These are phyloP conservation scores for Cladophialophora immunda DNA, from an alignment of 2,329 filamentous ascomycete genomes.

Conservation along the genomic window DNA sequence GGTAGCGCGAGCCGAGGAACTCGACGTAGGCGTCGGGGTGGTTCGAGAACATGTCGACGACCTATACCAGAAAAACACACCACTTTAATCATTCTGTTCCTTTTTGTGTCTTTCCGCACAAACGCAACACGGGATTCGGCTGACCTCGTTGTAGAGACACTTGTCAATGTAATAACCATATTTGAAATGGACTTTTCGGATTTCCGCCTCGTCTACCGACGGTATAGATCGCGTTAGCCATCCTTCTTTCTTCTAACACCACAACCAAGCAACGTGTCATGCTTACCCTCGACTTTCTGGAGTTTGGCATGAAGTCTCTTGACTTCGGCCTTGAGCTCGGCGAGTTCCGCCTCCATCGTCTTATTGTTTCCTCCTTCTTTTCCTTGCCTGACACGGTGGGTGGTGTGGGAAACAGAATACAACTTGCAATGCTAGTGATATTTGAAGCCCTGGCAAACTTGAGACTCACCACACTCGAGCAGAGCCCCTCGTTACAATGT, in stretches of 20 bases:
- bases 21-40: constrained; percentile 64
- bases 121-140: no score
- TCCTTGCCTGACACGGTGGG: no score
- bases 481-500: no score
- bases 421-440: background rate
- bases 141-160: constrained; percentile 64
- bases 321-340: constrained; percentile 33
- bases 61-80: no score
- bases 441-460: background rate
- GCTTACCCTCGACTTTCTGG: constrained; percentile 35
- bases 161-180: constrained; percentile 69
- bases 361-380: background rate
- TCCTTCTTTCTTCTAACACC: background rate
- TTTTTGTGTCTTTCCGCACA: no score
- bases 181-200: constrained; percentile 65
- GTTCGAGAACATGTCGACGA: constrained; percentile 61
- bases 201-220: constrained; percentile 60
- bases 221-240: background rate
- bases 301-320: constrained; percentile 31
- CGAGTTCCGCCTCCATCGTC: constrained; percentile 32
- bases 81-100: no score
- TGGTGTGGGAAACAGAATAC: background rate
- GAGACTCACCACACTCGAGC: constrained; percentile 11
- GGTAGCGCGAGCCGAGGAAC: constrained; percentile 64
- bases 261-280: no score